A percentile compares a stretch with the other conserved stretches of the same genome.
Conservation (phyloP, 2,329 filamentous ascomycete genomes). For the Dryadomyces quercus-mongolicae region DNA sequence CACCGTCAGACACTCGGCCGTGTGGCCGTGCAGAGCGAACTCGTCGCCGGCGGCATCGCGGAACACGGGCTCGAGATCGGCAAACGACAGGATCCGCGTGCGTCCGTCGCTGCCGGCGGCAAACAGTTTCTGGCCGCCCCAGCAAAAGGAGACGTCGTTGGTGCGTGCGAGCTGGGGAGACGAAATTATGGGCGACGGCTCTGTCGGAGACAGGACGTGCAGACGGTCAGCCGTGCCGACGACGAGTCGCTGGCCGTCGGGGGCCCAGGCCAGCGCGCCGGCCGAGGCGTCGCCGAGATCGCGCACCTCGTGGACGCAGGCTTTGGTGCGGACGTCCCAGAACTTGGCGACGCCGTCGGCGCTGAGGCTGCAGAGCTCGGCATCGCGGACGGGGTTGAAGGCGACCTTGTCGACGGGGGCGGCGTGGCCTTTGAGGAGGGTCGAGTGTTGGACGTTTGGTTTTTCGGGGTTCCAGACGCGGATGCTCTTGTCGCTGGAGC, state of each 20-base stretch:
- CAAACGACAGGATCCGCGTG: slow-evolving; percentile 58
- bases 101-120: slow-evolving; percentile 59
- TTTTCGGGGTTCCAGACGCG: slow-evolving; percentile 77
- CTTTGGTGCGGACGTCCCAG: slow-evolving; percentile 68
- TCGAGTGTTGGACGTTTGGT: slow-evolving; percentile 60
- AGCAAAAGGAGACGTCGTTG: slow-evolving; percentile 64
- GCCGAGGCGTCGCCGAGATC: slow-evolving; percentile 56
- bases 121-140: slow-evolving; percentile 59
- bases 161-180: slow-evolving; percentile 53
- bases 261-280: slow-evolving; percentile 51
- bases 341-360: slow-evolving; percentile 64
- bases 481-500: slow-evolving; percentile 55
- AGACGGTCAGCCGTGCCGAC: slow-evolving; percentile 52
- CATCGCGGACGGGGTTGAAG: slow-evolving; percentile 67
- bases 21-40: slow-evolving; percentile 59
- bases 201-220: slow-evolving; percentile 48
- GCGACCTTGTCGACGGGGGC: slow-evolving; percentile 61
- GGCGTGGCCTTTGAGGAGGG: slow-evolving; percentile 58
- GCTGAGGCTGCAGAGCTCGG: slow-evolving; percentile 63
- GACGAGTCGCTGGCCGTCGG: slow-evolving; percentile 56
- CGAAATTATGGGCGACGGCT: slow-evolving; percentile 40
- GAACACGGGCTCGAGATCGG: slow-evolving; percentile 45
- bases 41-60: slow-evolving; percentile 27
- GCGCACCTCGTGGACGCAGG: slow-evolving; percentile 57
- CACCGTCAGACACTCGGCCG: slow-evolving; percentile 55